Conservation (phyloP, 352 stramenopile species). For the Phytophthora podocarpi region DNA sequence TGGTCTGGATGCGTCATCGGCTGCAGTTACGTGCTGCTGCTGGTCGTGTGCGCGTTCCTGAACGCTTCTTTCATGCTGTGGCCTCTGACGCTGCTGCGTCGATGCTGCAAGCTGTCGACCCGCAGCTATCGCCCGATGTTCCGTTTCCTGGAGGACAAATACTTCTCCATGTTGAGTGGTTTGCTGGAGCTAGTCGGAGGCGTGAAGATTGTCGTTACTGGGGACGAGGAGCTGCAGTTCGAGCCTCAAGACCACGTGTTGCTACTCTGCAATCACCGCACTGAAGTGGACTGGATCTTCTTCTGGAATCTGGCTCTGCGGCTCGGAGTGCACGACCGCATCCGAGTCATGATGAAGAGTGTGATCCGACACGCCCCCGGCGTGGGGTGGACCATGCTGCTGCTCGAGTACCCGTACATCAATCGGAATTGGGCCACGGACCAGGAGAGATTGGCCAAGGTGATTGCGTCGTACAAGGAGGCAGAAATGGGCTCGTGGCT, state of each 20-base stretch:
- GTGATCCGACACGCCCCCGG: constrained; percentile 63
- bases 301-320: constrained; percentile 77
- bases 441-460: constrained; percentile 46
- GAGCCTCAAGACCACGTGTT: constrained; percentile 49
- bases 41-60: constrained; percentile 59
- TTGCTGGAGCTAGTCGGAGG: constrained; percentile 59
- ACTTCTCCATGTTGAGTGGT: constrained; percentile 66
- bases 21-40: constrained; percentile 48
- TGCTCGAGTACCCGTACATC: constrained; percentile 78
- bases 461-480: constrained; percentile 63
- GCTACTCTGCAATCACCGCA: constrained; percentile 80
- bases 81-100: constrained; percentile 53
- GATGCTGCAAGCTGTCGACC: constrained; percentile 26
- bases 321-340: constrained; percentile 68
- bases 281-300: constrained; percentile 85
- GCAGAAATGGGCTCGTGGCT: constrained; percentile 57
- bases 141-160: constrained; percentile 50
- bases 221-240: constrained; percentile 56
- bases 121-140: constrained; percentile 36
- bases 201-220: constrained; percentile 67
- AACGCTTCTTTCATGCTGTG: constrained; percentile 69
- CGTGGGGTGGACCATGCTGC: constrained; percentile 67
- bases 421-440: constrained; percentile 77
- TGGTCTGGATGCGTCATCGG: constrained; percentile 49
- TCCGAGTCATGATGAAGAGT: constrained; percentile 84